phyloP scores from a whole-genome alignment of 768 basidiomycete genomes.

The Mycena olivaceomarginata region DNA sequence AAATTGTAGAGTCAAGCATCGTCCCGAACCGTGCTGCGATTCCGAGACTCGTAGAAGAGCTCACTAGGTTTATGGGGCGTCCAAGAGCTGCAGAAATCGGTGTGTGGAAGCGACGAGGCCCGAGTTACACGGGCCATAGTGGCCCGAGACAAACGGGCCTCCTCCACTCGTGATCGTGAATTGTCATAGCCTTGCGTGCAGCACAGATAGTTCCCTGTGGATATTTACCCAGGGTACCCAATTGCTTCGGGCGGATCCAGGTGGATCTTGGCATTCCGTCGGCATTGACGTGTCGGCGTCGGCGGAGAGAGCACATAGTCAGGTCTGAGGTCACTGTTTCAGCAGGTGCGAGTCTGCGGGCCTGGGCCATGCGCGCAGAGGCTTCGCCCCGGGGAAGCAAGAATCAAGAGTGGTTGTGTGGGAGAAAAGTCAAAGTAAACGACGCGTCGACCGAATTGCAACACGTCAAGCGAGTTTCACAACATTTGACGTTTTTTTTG shows the following conservation, averaged over 20 bases:
- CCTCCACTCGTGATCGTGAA: background rate
- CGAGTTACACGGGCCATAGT: constrained; percentile 16
- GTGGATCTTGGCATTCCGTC: background rate
- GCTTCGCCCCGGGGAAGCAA: no score
- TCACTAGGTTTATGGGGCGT: background rate
- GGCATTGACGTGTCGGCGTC: background rate
- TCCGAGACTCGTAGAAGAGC: background rate
- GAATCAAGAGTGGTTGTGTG: no score
- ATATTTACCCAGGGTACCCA: no score
- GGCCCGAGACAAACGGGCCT: constrained; percentile 40
- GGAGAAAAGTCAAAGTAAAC: no score
- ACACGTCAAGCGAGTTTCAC: no score
- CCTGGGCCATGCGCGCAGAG: no score
- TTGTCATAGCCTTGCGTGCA: background rate
- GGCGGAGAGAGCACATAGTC: no score
- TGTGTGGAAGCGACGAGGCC: background rate
- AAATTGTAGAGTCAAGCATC: background rate
- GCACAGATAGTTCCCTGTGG: background rate
- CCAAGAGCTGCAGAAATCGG: background rate
- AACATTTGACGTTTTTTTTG: no score
- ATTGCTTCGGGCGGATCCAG: constrained; percentile 12
- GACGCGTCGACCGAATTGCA: no score
- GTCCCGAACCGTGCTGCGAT: background rate
- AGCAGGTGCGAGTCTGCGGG: no score
- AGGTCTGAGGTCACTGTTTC: no score